Evolutionary conservation across 148 eudicot species (phyloP).

Genomic region (Silene uniflora): DNA sequence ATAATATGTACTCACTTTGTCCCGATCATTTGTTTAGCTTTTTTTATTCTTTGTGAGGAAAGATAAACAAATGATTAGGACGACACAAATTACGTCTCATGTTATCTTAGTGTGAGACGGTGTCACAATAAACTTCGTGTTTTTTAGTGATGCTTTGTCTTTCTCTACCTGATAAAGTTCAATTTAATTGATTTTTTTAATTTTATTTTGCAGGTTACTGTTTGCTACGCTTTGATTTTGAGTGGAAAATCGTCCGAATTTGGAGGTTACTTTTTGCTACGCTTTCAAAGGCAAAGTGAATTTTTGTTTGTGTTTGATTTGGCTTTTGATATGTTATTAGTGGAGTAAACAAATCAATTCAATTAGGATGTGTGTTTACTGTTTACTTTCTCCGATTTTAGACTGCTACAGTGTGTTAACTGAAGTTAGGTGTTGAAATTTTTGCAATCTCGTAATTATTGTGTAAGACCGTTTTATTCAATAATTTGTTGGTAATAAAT

Average conservation of each 20-base stretch:
- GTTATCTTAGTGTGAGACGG: too few species aligned
- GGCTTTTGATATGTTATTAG: constrained; percentile 3
- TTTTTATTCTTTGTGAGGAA: too few species aligned
- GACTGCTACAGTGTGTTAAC: not conserved
- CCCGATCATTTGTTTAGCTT: too few species aligned
- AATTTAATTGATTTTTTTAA: not conserved
- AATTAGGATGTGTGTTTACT: not conserved
- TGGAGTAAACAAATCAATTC: not conserved
- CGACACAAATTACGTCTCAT: not conserved
- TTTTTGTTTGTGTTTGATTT: constrained; percentile 11
- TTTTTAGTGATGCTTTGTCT: not conserved
- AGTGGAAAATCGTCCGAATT: not conserved
- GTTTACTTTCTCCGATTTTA: not conserved
- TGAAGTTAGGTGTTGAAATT: not conserved
- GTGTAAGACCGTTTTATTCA: not conserved
- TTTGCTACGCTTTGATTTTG: not conserved
- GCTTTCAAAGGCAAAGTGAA: not conserved
- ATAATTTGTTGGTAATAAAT: not conserved
- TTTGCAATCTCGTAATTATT: not conserved
- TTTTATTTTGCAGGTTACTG: not conserved
- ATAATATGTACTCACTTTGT: too few species aligned
- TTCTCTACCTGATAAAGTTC: not conserved
- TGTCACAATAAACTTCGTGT: too few species aligned
- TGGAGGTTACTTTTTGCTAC: not conserved
- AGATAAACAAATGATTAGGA: too few species aligned